These are phyloP conservation scores for Trypanosoma lewisi DNA, from an alignment of 208 protist genomes.

Conservation along the genomic window DNA sequence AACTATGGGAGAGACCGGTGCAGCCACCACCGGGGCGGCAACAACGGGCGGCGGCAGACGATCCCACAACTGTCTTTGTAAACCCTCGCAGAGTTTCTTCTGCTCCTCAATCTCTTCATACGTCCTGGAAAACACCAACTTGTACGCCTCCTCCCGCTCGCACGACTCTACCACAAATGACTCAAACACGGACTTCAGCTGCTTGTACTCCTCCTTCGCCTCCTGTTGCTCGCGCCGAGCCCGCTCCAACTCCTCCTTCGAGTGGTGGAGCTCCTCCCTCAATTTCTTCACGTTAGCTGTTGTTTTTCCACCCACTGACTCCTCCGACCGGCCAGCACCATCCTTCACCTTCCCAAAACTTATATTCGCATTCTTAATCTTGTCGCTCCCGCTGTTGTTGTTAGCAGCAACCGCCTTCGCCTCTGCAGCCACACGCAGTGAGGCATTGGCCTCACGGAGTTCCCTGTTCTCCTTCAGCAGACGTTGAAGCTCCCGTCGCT, in stretches of 20 bases:
- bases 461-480: conserved; percentile 59
- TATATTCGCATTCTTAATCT: neutral
- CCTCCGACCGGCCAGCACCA: neutral
- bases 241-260: conserved; percentile 26
- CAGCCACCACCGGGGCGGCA: neutral
- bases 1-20: neutral
- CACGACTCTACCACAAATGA: conserved; percentile 55
- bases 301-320: neutral
- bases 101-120: conserved; percentile 50
- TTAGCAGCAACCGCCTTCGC: neutral
- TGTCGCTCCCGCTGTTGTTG: conserved; percentile 1
- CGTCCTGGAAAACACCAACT: conserved; percentile 44
- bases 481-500: conserved; percentile 37
- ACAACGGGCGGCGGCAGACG: conserved; percentile 1
- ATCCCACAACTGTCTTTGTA: conserved; percentile 42
- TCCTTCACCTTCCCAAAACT: neutral
- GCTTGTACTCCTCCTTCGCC: conserved; percentile 23
- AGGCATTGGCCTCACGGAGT: conserved; percentile 49
- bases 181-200: conserved; percentile 56
- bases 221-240: conserved; percentile 14
- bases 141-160: conserved; percentile 72
- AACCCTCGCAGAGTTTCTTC: conserved; percentile 21
- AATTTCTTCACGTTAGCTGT: conserved; percentile 8
- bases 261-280: conserved; percentile 18
- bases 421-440: conserved; percentile 36